Evolutionary conservation across 192 early-diverging fungal genomes (phyloP).

Genomic region (Entomortierella parvispora): DNA sequence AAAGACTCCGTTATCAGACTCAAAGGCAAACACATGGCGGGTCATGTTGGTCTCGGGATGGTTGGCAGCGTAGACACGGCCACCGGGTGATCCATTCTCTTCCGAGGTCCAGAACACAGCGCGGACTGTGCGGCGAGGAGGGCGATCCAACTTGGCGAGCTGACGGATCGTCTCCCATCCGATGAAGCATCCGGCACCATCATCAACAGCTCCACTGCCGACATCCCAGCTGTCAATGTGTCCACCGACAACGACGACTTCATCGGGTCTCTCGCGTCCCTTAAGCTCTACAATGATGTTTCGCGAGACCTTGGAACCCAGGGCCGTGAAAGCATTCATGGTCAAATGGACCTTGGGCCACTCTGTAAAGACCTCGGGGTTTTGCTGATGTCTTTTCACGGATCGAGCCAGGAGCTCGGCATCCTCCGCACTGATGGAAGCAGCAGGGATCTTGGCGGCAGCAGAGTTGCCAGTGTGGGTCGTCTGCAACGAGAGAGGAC

Average conservation of each 20-base stretch:
- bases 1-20: conserved; percentile 69
- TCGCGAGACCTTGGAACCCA: conserved; percentile 55
- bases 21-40: conserved; percentile 63
- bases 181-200: conserved; percentile 67
- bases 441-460: conserved; percentile 62
- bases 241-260: conserved; percentile 64
- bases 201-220: conserved; percentile 69
- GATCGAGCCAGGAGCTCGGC: conserved; percentile 63
- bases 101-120: conserved; percentile 72
- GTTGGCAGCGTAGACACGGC: conserved; percentile 59
- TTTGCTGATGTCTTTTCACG: conserved; percentile 49
- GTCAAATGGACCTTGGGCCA: conserved; percentile 62
- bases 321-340: conserved; percentile 52
- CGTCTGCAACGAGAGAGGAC: conserved; percentile 55
- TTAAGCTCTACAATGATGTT: conserved; percentile 67
- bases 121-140: conserved; percentile 64
- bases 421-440: conserved; percentile 64
- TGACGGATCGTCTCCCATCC: conserved; percentile 51
- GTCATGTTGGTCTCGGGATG: conserved; percentile 34
- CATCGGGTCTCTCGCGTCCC: conserved; percentile 58
- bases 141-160: conserved; percentile 30
- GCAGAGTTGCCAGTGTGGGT: conserved; percentile 62
- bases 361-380: conserved; percentile 36
- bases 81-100: conserved; percentile 65
- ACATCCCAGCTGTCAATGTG: conserved; percentile 61